These are phyloP conservation scores for Globisporangium abappressorium DNA, from an alignment of 352 stramenopile genomes.

Conservation along the genomic window DNA sequence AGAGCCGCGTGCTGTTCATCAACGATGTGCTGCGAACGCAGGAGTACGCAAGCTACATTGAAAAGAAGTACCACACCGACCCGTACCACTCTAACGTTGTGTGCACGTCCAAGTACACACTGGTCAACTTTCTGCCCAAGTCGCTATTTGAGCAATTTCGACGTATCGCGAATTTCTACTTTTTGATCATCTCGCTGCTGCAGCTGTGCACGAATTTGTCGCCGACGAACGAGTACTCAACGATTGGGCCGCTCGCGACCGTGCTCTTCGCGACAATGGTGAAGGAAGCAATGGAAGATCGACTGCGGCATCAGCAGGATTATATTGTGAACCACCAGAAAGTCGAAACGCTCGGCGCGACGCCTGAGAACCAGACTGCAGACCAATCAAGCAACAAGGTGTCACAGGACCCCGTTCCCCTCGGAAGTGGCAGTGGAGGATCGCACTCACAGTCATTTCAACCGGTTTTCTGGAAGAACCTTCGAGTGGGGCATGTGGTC, in stretches of 20 bases:
- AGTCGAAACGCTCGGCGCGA: conserved; percentile 43
- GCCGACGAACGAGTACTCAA: conserved; percentile 88
- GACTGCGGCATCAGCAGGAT: conserved; percentile 68
- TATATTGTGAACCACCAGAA: conserved; percentile 66
- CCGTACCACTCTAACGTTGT: conserved; percentile 62
- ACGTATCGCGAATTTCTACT: conserved; percentile 96
- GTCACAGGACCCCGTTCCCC: neutral
- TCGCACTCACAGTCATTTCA: conserved; percentile 43
- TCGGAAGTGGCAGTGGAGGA: neutral
- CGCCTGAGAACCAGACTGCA: conserved; percentile 11
- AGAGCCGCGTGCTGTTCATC: conserved; percentile 68
- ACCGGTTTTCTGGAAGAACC: conserved; percentile 73
- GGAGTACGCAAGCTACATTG: conserved; percentile 52
- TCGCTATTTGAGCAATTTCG: conserved; percentile 95
- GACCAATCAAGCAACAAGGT: conserved; percentile 19
- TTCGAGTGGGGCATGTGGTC: conserved; percentile 87
- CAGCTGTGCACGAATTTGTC: conserved; percentile 90
- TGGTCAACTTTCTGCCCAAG: conserved; percentile 94
- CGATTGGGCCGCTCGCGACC: conserved; percentile 71
- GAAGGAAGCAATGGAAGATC: conserved; percentile 84
- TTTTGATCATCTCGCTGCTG: conserved; percentile 93
- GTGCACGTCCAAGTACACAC: conserved; percentile 92
- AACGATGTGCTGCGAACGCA: conserved; percentile 67
- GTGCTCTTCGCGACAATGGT: conserved; percentile 83
- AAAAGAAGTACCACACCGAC: conserved; percentile 34